A percentile compares a stretch with the other conserved stretches of the same genome.
These are phyloP conservation scores for Gossypium trilobum DNA, from an alignment of 441 rosid genomes.

Conservation along the genomic window DNA sequence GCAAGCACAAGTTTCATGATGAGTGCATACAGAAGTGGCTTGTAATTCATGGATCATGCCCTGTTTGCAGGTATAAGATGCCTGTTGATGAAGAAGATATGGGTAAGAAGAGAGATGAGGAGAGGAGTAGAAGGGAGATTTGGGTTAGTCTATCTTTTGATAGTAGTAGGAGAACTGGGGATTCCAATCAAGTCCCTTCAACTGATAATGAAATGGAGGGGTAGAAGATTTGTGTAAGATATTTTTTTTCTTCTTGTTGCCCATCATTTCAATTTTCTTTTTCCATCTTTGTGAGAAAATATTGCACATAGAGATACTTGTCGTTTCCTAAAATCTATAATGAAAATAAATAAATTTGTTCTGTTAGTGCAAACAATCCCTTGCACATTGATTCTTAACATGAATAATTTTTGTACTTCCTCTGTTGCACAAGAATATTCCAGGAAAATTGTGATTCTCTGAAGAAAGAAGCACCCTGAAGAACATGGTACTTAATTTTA, in stretches of 20 bases:
- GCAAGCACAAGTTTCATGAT: conserved; percentile 66
- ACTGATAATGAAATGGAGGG: conserved; percentile 19
- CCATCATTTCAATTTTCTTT: neutral
- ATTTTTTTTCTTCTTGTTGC: neutral
- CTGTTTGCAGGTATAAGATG: conserved; percentile 72
- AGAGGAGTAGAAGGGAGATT: conserved; percentile 32
- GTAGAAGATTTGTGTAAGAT: conserved; percentile 6
- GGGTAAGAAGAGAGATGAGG: conserved; percentile 28
- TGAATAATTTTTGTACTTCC: neutral
- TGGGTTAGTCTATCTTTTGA: conserved; percentile 34
- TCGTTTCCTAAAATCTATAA: neutral
- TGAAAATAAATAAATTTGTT: neutral
- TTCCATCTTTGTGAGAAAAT: neutral
- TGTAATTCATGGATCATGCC: conserved; percentile 67
- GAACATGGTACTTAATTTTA: neutral
- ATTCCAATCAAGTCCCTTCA: conserved; percentile 26
- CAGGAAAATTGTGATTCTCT: neutral
- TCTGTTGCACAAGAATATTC: neutral
- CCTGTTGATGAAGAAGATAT: conserved; percentile 53
- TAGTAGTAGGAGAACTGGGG: conserved; percentile 27
- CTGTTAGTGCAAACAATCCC: neutral
- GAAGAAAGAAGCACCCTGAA: neutral
- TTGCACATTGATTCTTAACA: neutral
- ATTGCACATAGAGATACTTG: conserved; percentile 1
- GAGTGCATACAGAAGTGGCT: conserved; percentile 74